These are phyloP conservation scores for Fusarium equiseti DNA, from an alignment of 2,329 filamentous ascomycete genomes.

Conservation along the genomic window DNA sequence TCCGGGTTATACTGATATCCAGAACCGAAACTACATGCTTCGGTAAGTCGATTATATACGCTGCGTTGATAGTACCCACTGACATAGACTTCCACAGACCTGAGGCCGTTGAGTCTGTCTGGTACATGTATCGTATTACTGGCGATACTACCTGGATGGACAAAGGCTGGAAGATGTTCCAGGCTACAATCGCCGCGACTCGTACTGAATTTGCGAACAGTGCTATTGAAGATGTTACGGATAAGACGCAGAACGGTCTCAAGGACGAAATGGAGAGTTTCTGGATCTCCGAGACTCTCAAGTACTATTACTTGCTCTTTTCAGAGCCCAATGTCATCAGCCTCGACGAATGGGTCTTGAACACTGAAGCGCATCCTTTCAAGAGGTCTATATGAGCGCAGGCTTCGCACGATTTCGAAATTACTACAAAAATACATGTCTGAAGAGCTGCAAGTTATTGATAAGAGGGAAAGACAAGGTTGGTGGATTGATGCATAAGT, in stretches of 20 bases:
- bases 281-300: constrained; percentile 91
- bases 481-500: constrained; percentile 9
- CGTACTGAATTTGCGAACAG: constrained; percentile 75
- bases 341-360: constrained; percentile 76
- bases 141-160: constrained; percentile 81
- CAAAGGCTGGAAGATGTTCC: constrained; percentile 88
- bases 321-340: constrained; percentile 73
- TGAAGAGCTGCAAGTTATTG: background rate
- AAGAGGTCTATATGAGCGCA: constrained; percentile 54
- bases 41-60: constrained; percentile 59
- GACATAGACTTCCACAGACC: constrained; percentile 63
- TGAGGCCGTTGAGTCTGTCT: constrained; percentile 89
- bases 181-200: constrained; percentile 75
- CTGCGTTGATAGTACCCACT: constrained; percentile 8
- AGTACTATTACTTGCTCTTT: constrained; percentile 91
- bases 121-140: constrained; percentile 91
- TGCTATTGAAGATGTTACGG: constrained; percentile 74
- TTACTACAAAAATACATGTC: background rate
- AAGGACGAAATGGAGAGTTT: constrained; percentile 85
- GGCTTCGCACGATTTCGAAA: constrained; percentile 5
- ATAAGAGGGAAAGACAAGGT: constrained; percentile 4
- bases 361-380: constrained; percentile 73
- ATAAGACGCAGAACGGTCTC: constrained; percentile 54
- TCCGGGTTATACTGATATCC: constrained; percentile 63
- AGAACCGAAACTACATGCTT: constrained; percentile 67